Conservation (phyloP, 371 early-diverging fungal genomes). For the Saksenaea vasiformis region DNA sequence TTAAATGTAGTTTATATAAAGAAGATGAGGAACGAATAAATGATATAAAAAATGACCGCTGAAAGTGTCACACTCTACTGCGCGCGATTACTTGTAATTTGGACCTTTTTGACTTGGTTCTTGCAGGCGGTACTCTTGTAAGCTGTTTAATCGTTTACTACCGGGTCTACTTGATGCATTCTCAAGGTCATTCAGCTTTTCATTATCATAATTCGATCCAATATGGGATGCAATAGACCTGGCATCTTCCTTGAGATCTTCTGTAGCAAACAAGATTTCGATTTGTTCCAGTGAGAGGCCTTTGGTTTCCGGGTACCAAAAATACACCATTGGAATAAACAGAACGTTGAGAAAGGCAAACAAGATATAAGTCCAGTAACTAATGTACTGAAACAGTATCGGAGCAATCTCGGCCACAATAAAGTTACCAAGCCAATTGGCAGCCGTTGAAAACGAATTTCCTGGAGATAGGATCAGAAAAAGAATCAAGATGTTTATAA, state of each 20-base stretch:
- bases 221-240: slow-evolving; percentile 4
- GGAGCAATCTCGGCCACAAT: slow-evolving; percentile 28
- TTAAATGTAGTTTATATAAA: too few species aligned
- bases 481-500: not conserved
- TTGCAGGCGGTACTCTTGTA: not conserved
- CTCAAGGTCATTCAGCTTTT: not conserved
- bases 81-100: too few species aligned
- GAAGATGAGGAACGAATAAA: too few species aligned
- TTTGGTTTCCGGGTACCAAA: slow-evolving; percentile 49
- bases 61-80: too few species aligned
- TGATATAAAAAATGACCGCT: too few species aligned
- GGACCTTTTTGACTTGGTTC: not conserved
- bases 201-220: slow-evolving; percentile 3
- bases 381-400: slow-evolving; percentile 20
- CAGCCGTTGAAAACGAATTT: slow-evolving; percentile 45
- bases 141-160: not conserved
- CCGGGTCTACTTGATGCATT: not conserved
- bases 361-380: slow-evolving; percentile 27
- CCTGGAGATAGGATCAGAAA: slow-evolving; percentile 7
- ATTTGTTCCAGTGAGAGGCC: slow-evolving; percentile 55
- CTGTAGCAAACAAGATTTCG: slow-evolving; percentile 26
- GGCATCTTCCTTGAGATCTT: slow-evolving; percentile 12
- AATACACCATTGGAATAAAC: slow-evolving; percentile 36
- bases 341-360: slow-evolving; percentile 24
- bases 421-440: slow-evolving; percentile 58